Base-by-base conservation (phyloP, 2,329 filamentous ascomycete species). In the Claviceps purpurea region DNA sequence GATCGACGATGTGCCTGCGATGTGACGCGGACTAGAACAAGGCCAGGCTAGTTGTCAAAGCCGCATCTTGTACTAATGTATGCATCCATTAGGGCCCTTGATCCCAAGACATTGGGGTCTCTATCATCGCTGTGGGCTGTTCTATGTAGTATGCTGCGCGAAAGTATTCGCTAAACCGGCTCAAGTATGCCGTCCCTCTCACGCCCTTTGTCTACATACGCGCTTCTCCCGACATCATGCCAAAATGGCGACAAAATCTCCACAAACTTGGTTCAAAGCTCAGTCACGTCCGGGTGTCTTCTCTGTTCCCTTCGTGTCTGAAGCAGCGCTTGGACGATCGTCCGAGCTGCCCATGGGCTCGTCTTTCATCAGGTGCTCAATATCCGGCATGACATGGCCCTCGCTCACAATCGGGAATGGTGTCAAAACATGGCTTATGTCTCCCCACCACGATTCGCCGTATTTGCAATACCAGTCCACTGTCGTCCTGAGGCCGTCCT, bases 371-470 rank as follows among this genome's bases (percentile, higher is more conserved):
- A 61, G 57, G 53, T 65, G 64, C 18, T 62, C 65, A 41, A 68
- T 60, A 57, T 80, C 77, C 1, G 75, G 74, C 52, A 79, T 64
- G 44, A 84, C 73, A 56, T 79, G 74, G 11, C 68, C 69, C 30
- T 76, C 75, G 51, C 72, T 71, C 16, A 84, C 78, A 13, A 79
- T 73, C 1, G 81, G 84, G 68, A 83, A 86, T 4, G 83, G 81
- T 39, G 79, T 83, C 51, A 87, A 72, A 18, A 85, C 81, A 62
- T 81, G 79, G 61, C 73, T 78, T 59, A 87, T 84, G 58, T 85
- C 78, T 47, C 83, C 83, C 83, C 83, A 87, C 84, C 84, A 87
- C 40, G 73, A 62, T 69, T 84, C 78, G 5, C 81, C 81, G 54
- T 81, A 87, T 52, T 67, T 68, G 41, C 69, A 72, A 64, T 89